Base-by-base conservation (phyloP, 345 rosid species). In the Eutrema heterophyllum region DNA sequence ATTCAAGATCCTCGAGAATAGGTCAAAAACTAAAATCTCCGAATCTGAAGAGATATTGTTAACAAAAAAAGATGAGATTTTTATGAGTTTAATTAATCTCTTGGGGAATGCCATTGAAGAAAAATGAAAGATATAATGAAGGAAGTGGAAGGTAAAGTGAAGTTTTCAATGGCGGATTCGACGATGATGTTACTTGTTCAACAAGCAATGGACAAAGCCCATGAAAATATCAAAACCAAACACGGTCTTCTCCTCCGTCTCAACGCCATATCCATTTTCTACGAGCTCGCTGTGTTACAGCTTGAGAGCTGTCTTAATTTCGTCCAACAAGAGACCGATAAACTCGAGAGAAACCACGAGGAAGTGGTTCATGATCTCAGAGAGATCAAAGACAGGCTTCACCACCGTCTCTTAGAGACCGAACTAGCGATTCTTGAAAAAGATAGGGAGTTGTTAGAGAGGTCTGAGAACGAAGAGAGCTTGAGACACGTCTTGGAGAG, bases 121-220 rank as follows among this genome's bases (percentile, higher is more conserved):
- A 26, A 2, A 36, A 61, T 61, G 65, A 68, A 61, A 61, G 70
- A 64, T 32, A 41, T 21, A 40, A 71, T 70, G 76, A 70, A 71
- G 43, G 82, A 78, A 72, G 60, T 82, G 39, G 88, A 81, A 39
- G 88, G 84, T 4, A 84, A 78, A 69, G 80, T 86, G n/a, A 87
- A 67, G 69, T 77, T 81, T 62, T 89, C 96, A 16, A 74, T 86
- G 18, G 81, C 86, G 33, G 97, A 91, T 74, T 87, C 98, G 3
- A 88, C 92, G 0, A 93, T 86, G 94, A 93, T 89, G 98, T 80
- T 86, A 73, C 87, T 89, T 67, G 85, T 93, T 12, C 86, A 86
- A 57, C 71, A 72, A 16, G 90, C 92, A 32, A 91, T 91, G 97
- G 87, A 93, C 62, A 86, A 75, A 76, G 93, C 97, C 0, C 93